Base-by-base conservation (phyloP, 495 filamentous ascomycete genomes). In the Aspergillus hancockii region DNA sequence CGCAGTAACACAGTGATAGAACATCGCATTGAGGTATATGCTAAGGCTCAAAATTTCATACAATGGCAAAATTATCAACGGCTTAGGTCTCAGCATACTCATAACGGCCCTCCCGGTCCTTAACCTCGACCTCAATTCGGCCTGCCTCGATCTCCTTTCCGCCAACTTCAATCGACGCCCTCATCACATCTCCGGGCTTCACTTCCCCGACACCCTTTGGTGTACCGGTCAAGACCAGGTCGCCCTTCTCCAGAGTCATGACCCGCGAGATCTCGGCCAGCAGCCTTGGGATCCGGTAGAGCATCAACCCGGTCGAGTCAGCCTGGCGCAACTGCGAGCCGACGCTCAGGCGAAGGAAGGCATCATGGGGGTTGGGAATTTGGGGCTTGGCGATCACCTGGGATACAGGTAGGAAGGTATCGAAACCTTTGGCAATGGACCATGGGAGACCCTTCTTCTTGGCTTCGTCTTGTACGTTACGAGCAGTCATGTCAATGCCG, bases 361-460 rank as follows among this genome's bases (percentile, higher is more conserved):
- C 88, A 59, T 91, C 84, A 67, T 97, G 91, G 34, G 94, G 94
- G 78, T 97, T 86, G 14, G 89, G 87, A 61, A 98, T 89, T 55
- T 75, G 76, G 19, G 84, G 79, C 76, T 92, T 94, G 43, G 83
- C 73, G 60, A 98, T 96, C 55, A 87, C 80, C 41, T 88, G 75
- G 61, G 84, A 88, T 59, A 98, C 81, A 49, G 94, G 94, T 10
- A 93, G 81, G 80, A 98, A 98, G 21, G 94, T 98, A 68, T 98
- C 95, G 71, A 97, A 97, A 40, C 95, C 95, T 77, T 98, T 98
- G 59, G 88, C 85, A 60, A 97, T 94, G 55, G 87, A 83, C 94
- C 94, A 98, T 16, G 94, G 94, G n/a, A 97, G 84, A 16, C 93
- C 90, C 79, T 95, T 95, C 76, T 90, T 90, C 83, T 97, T 98